phyloP scores from a whole-genome alignment of 257 asterid genomes.

The Fraxinus excelsior region DNA sequence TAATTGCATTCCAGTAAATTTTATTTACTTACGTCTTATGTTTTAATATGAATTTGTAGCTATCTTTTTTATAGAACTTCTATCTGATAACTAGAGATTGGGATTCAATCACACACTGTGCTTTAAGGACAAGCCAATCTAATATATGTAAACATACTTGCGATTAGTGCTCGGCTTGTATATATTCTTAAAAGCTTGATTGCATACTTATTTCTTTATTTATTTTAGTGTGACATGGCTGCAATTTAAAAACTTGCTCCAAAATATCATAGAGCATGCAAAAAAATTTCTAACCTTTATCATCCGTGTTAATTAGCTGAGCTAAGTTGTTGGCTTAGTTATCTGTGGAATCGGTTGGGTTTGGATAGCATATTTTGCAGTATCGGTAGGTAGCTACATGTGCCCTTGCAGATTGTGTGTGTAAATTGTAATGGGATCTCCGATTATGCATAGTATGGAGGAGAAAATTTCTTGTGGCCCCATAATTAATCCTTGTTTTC shows the following conservation, averaged over 20 bases:
- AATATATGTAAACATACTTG: conserved; percentile 9
- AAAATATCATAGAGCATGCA: background rate
- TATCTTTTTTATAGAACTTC: background rate
- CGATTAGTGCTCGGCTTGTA: conserved; percentile 10
- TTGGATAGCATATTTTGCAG: background rate
- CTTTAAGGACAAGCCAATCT: conserved; percentile 10
- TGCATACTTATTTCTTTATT: background rate
- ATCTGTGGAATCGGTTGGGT: background rate
- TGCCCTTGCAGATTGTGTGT: background rate
- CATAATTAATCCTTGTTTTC: background rate
- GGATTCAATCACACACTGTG: background rate
- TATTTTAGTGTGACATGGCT: background rate
- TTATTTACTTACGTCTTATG: background rate
- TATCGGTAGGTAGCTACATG: background rate
- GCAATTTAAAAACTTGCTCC: background rate
- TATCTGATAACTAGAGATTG: background rate
- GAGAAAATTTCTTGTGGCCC: conserved; percentile 2
- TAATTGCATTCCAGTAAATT: background rate
- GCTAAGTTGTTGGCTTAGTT: background rate
- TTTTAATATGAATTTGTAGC: background rate
- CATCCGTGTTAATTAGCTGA: background rate
- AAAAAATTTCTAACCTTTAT: background rate
- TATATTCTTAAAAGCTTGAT: background rate
- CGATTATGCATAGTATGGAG: background rate
- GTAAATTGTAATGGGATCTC: background rate